phyloP scores from a whole-genome alignment of 2,329 filamentous ascomycete genomes.

The Xylariaceae sp. region DNA sequence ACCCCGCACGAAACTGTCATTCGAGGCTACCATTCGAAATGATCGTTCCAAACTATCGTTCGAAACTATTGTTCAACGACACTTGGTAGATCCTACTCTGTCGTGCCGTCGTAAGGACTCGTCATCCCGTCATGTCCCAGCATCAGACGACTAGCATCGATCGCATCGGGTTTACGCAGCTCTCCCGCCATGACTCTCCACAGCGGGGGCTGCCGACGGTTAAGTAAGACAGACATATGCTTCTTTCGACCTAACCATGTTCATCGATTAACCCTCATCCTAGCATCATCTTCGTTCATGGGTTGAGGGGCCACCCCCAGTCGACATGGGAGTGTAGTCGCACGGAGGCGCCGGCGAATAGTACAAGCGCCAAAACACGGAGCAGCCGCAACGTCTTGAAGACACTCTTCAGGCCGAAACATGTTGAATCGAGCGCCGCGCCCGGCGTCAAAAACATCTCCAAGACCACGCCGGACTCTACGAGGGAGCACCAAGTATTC shows the following conservation, averaged over 20 bases:
- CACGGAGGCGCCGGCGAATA: neutral
- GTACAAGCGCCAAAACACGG: neutral
- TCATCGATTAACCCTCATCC: neutral
- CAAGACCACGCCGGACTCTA: neutral
- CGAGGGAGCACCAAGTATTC: neutral
- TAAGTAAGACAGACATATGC: neutral
- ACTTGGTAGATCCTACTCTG: neutral
- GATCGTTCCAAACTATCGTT: no score
- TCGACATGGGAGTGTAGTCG: neutral
- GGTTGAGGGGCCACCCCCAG: neutral
- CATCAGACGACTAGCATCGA: neutral
- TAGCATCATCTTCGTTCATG: neutral
- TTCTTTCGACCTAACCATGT: neutral
- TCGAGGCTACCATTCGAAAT: no score
- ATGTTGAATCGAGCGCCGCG: neutral
- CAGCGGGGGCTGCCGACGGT: neutral
- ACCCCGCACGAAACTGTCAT: neutral
- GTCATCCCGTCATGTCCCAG: neutral
- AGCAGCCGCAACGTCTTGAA: neutral
- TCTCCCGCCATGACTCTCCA: neutral
- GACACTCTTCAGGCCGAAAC: neutral
- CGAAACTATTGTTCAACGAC: no score
- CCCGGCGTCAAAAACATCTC: neutral
- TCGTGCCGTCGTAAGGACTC: neutral
- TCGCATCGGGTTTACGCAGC: neutral